Base-by-base conservation (phyloP, 805 yeast genomes). In the Scheffersomyces lignosus region DNA sequence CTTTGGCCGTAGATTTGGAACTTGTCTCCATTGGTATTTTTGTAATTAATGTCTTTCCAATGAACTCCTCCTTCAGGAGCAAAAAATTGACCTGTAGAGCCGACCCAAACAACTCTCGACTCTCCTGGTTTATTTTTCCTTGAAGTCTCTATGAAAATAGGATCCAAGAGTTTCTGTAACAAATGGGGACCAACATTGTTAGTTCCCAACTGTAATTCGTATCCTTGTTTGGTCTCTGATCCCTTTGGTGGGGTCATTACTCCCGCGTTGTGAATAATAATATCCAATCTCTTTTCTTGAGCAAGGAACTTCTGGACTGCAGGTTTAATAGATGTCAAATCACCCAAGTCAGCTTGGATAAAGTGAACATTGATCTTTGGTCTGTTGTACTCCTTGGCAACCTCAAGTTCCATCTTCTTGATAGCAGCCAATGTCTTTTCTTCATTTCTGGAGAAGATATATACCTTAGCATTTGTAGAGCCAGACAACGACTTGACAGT, bases 111-210 rank as follows among this genome's bases (percentile, higher is more conserved):
- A 23, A 75, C 57, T 33, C 80, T 58, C 6, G 70, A 58, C 27
- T 45, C 49, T 17, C 38, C 34, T 1, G 52, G 41, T 13, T 54
- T 47, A 9, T 56, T 48, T 2, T 38, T 37, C 28, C 51, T 39
- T 2, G 66, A 59, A 2, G 73, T 54, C 18, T 58, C 46, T 16
- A 60, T 38, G 13, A 76, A 41, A 4, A 71, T 41, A 6, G 72
- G 71, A 17, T 56, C 58, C 31, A 73, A 48, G 17, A 60, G 49
- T 36, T 61, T 60, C 42, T 72, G 68, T 15, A 76, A 52, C n/a
- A 73, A 48, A 35, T 62, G 71, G 18, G 75, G 73, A 2, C 73
- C 80, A 12, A 77, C 44, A 14, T 51, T 64, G 49, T 76, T 77
- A 14, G 70, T 65, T 7, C 77, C 80, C 27, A 73, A 52, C 36